These are phyloP conservation scores for Porcisia deanei DNA, from an alignment of 208 protist genomes.

Conservation along the genomic window DNA sequence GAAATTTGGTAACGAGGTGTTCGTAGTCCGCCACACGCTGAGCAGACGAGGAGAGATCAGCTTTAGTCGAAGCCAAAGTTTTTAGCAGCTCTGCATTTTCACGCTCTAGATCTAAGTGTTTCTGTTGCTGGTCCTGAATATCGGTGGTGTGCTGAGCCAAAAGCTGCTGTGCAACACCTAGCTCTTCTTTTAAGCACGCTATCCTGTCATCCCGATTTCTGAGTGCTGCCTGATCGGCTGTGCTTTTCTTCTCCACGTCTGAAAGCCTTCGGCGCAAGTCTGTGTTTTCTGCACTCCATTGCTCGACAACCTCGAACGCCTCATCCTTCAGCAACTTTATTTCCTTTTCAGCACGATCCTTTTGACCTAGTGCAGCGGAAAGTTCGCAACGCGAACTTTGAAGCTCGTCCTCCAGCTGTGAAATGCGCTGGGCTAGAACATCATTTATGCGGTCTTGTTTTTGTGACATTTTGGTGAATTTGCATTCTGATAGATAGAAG, in stretches of 20 bases:
- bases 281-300: conserved; percentile 64
- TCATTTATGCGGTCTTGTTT: conserved; percentile 59
- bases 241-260: conserved; percentile 1
- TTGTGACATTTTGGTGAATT: conserved; percentile 26
- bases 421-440: conserved; percentile 68
- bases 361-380: conserved; percentile 20
- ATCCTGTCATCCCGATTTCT: conserved; percentile 23
- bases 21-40: conserved; percentile 50
- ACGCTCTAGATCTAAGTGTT: conserved; percentile 10
- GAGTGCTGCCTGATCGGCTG: conserved; percentile 3
- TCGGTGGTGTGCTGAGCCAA: conserved; percentile 25
- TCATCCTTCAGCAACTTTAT: conserved; percentile 58
- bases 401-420: conserved; percentile 73
- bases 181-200: conserved; percentile 30
- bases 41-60: conserved; percentile 17
- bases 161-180: conserved; percentile 28
- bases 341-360: conserved; percentile 49
- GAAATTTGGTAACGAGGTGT: conserved; percentile 43
- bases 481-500: background rate
- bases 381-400: conserved; percentile 29
- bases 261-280: conserved; percentile 44
- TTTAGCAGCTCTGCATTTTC: conserved; percentile 17
- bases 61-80: conserved; percentile 10
- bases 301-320: conserved; percentile 68
- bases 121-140: conserved; percentile 22